Evolutionary conservation across 2,329 filamentous ascomycete species (phyloP).

Genomic region (Ophiostoma populinum): DNA sequence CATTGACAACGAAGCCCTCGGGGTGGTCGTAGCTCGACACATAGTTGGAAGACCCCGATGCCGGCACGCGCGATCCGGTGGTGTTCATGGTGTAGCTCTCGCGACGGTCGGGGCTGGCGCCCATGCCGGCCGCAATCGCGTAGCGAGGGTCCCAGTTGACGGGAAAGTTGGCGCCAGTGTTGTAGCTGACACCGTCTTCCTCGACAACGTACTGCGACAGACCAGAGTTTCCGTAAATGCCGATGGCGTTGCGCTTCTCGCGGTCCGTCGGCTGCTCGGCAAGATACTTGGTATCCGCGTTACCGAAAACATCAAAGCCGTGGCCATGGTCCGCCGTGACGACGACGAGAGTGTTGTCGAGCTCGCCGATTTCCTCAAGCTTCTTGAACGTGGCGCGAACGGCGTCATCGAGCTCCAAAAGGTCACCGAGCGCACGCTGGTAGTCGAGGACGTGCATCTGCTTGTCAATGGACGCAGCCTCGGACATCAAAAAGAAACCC

Average conservation of each 20-base stretch:
- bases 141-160: slow-evolving; percentile 74
- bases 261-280: slow-evolving; percentile 46
- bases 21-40: slow-evolving; percentile 48
- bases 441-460: slow-evolving; percentile 80
- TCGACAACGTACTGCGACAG: slow-evolving; percentile 55
- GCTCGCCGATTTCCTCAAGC: slow-evolving; percentile 44
- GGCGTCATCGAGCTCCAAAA: slow-evolving; percentile 74
- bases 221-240: slow-evolving; percentile 56
- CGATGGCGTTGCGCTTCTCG: slow-evolving; percentile 58
- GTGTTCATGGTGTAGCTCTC: slow-evolving; percentile 62
- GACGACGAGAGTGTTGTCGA: slow-evolving; percentile 62
- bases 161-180: slow-evolving; percentile 60
- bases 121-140: slow-evolving; percentile 56
- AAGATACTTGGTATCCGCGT: slow-evolving; percentile 59
- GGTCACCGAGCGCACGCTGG: slow-evolving; percentile 67
- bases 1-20: slow-evolving; percentile 35
- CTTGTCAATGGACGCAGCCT: slow-evolving; percentile 76
- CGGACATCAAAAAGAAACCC: slow-evolving; percentile 78
- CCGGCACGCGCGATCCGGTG: slow-evolving; percentile 40
- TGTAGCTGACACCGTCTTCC: slow-evolving; percentile 44
- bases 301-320: slow-evolving; percentile 69
- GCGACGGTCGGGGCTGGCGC: slow-evolving; percentile 54
- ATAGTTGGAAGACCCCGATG: too few relatives aligned
- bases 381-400: slow-evolving; percentile 57
- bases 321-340: slow-evolving; percentile 83